phyloP scores from a whole-genome alignment of 2,329 filamentous ascomycete genomes.

The Sarocladiaceae sp. region DNA sequence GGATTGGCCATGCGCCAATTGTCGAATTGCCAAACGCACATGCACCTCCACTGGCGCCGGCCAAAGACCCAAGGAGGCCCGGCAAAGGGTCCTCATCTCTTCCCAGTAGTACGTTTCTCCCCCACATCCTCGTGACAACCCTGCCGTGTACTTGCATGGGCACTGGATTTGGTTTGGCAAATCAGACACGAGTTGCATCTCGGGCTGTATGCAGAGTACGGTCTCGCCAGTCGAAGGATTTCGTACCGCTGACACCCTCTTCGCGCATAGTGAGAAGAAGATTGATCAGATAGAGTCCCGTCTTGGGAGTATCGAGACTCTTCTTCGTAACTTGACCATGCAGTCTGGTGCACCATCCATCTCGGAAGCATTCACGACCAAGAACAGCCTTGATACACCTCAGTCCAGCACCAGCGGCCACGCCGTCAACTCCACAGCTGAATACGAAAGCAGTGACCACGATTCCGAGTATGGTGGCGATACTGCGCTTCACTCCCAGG shows the following conservation, averaged over 20 bases:
- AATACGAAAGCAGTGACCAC: conserved; percentile 34
- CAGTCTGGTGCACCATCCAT: conserved; percentile 19
- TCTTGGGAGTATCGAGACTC: conserved; percentile 39
- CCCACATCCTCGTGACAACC: not conserved
- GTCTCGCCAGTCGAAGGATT: too few species aligned
- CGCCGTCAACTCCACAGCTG: conserved; percentile 14
- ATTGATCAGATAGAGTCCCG: conserved; percentile 44
- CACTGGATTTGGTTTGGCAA: too few species aligned
- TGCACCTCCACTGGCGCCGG: conserved; percentile 53
- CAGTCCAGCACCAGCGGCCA: conserved; percentile 20
- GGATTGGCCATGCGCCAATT: conserved; percentile 54
- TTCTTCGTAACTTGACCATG: conserved; percentile 34
- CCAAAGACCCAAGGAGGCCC: conserved; percentile 50
- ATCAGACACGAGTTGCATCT: too few species aligned
- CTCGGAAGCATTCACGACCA: conserved; percentile 8
- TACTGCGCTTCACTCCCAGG: conserved; percentile 44
- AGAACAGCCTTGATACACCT: conserved; percentile 19
- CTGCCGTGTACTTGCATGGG: too few species aligned
- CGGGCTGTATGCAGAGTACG: too few species aligned
- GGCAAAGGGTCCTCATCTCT: conserved; percentile 55
- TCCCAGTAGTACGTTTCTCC: conserved; percentile 51
- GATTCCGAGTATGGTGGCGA: conserved; percentile 43
- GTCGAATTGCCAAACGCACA: conserved; percentile 45
- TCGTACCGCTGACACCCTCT: not conserved
- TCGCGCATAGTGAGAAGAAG: conserved; percentile 42